Evolutionary conservation across 2,329 filamentous ascomycete genomes (phyloP), one percentile per base, ranked within the genome.

Genomic region (Blumeriella jaapii): DNA sequence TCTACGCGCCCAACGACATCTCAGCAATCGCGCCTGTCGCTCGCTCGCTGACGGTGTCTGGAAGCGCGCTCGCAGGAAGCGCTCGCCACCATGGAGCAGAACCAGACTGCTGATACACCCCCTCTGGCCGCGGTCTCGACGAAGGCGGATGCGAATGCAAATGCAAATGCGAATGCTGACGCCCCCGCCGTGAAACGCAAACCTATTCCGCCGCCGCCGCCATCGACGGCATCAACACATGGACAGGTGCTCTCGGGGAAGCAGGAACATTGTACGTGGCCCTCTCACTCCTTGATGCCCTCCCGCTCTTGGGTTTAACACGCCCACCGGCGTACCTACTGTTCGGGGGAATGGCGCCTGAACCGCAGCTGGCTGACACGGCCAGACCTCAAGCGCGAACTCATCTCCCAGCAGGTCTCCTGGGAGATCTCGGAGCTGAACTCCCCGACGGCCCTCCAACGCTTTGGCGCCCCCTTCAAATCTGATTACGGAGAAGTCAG

Each of bases 201-300:
- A n/a, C n/a, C n/a, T n/a, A n/a, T n/a, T n/a, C n/a, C n/a, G n/a
- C n/a, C n/a, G n/a, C n/a, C n/a, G n/a, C n/a, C n/a, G n/a, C n/a
- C n/a, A n/a, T 20, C 28, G 13, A n/a, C 32, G n/a, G 25, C n/a
- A 31, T 30, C 42, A 11, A 31, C 36, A 14, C 31, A 40, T 33
- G 44, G 45, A n/a, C 44, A 46, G 26, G 43, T 32, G 5, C 63
- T 98, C 55, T 94, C 87, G 0, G 91, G 91, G 48, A 96, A 95
- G 63, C 89, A 98, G 69, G 91, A 98, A 59, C 91, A 98, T 59
- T 98, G 86, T 93, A 59, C 96, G 86, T 93, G 59, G n/a, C 24
- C 52, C 20, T 4, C 15, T 13, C 32, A 12, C 14, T 34, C 24
- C 20, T 14, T 16, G n/a, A 19, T 11, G 17, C 9, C 15, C n/a